A percentile compares a stretch with the other conserved stretches of the same genome.
These are phyloP conservation scores for Phialophora expanda DNA, from an alignment of 2,329 filamentous ascomycete genomes.

Conservation along the genomic window DNA sequence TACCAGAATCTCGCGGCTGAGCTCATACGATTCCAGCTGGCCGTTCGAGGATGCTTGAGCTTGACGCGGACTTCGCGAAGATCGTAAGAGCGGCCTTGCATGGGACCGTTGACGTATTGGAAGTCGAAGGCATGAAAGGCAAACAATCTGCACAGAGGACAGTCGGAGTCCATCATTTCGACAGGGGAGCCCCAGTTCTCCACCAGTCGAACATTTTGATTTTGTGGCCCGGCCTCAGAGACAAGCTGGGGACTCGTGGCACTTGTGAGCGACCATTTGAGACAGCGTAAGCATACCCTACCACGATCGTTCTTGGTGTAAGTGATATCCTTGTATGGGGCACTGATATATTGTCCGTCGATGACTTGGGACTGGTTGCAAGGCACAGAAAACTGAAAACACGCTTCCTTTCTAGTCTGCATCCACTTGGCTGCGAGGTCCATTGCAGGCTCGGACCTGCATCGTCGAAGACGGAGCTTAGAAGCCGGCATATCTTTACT, in stretches of 20 bases:
- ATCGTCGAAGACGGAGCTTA: neutral
- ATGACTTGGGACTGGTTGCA: neutral
- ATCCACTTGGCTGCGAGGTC: neutral
- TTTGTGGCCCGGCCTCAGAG: neutral
- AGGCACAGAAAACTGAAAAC: slow-evolving; percentile 1
- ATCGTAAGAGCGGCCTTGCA: slow-evolving; percentile 13
- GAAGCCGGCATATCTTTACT: neutral
- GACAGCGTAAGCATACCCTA: slow-evolving; percentile 14
- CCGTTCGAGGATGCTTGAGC: neutral
- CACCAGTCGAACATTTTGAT: neutral
- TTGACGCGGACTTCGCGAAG: slow-evolving; percentile 6
- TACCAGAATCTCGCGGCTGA: slow-evolving; percentile 13
- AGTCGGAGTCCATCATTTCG: slow-evolving; percentile 13
- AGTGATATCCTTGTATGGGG: neutral
- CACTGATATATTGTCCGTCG: neutral
- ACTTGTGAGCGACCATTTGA: slow-evolving; percentile 9
- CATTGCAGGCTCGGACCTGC: neutral
- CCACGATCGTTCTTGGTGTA: slow-evolving; percentile 10
- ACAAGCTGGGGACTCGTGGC: neutral
- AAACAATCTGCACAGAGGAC: slow-evolving; percentile 19
- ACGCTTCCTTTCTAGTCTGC: neutral
- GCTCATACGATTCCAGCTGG: neutral
- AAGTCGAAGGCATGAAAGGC: slow-evolving; percentile 15
- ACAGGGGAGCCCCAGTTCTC: slow-evolving; percentile 11
- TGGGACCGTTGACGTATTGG: slow-evolving; percentile 17